Evolutionary conservation across 2,329 filamentous ascomycete genomes (phyloP).

Genomic region (Pseudonectria buxi): DNA sequence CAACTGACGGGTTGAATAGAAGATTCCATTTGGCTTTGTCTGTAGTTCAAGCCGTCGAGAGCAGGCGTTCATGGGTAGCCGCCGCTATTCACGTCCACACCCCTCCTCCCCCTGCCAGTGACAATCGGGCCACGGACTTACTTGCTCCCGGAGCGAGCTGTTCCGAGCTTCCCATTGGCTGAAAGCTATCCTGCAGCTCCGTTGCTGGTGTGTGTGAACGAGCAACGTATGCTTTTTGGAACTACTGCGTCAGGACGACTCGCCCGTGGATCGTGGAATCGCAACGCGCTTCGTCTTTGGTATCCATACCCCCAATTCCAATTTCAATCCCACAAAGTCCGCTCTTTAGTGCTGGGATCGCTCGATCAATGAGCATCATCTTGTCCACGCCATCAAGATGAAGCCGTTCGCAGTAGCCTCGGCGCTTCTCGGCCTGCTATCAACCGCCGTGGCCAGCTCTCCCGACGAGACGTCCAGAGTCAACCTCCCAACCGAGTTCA

Average conservation of each 20-base stretch:
- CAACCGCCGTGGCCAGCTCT: slow-evolving; percentile 35
- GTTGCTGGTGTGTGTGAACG: slow-evolving; percentile 22
- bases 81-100: too few species aligned
- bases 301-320: slow-evolving; percentile 5
- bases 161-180: slow-evolving; percentile 20
- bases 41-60: too few species aligned
- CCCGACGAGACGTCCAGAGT: slow-evolving; percentile 46
- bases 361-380: slow-evolving; percentile 29
- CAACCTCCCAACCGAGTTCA: slow-evolving; percentile 61
- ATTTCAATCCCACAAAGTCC: slow-evolving; percentile 9
- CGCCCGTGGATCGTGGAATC: slow-evolving; percentile 15
- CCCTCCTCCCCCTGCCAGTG: too few species aligned
- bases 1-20: too few species aligned
- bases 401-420: slow-evolving; percentile 44
- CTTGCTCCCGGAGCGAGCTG: background rate
- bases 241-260: slow-evolving; percentile 22
- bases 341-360: slow-evolving; percentile 15
- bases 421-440: slow-evolving; percentile 53
- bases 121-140: too few species aligned
- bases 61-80: too few species aligned
- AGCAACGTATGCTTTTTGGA: slow-evolving; percentile 32
- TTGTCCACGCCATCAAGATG: slow-evolving; percentile 27
- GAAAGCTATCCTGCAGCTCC: slow-evolving; percentile 21
- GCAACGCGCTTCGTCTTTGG: slow-evolving; percentile 7
- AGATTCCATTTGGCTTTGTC: too few species aligned